These are phyloP conservation scores for Moricandia moricandioides DNA, from an alignment of 345 rosid genomes.

Conservation along the genomic window DNA sequence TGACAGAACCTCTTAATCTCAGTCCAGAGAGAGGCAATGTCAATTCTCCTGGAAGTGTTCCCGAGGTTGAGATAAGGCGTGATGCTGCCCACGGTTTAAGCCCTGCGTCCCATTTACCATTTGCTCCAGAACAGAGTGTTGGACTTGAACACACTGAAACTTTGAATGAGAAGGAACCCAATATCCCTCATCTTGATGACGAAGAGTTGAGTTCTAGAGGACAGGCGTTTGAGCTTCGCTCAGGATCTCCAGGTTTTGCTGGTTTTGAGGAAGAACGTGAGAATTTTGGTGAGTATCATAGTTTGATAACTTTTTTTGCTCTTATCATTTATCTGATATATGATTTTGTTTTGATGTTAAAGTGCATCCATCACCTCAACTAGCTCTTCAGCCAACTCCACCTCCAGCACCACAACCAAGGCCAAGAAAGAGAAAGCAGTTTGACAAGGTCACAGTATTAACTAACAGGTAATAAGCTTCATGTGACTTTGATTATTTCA, in stretches of 20 bases:
- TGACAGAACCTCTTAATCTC: slow-evolving; percentile 35
- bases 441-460: slow-evolving; percentile 61
- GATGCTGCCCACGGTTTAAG: slow-evolving; percentile 43
- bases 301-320: not conserved
- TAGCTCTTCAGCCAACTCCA: slow-evolving; percentile 59
- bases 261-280: slow-evolving; percentile 40
- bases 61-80: slow-evolving; percentile 60
- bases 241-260: slow-evolving; percentile 47
- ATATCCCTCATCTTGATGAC: slow-evolving; percentile 45
- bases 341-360: slow-evolving; percentile 10
- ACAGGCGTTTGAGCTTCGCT: slow-evolving; percentile 45
- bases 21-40: slow-evolving; percentile 16
- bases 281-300: slow-evolving; percentile 49
- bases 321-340: not conserved
- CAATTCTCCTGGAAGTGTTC: slow-evolving; percentile 41
- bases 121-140: slow-evolving; percentile 2
- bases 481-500: not conserved
- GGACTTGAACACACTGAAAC: not conserved
- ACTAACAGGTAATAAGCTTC: slow-evolving; percentile 51
- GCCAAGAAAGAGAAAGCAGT: slow-evolving; percentile 48
- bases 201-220: slow-evolving; percentile 44
- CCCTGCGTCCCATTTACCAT: slow-evolving; percentile 34
- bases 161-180: slow-evolving; percentile 43
- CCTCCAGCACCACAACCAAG: slow-evolving; percentile 43
- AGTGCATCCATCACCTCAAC: slow-evolving; percentile 59